These are phyloP conservation scores for Globisporangium solare DNA, from an alignment of 352 stramenopile genomes.

Conservation along the genomic window DNA sequence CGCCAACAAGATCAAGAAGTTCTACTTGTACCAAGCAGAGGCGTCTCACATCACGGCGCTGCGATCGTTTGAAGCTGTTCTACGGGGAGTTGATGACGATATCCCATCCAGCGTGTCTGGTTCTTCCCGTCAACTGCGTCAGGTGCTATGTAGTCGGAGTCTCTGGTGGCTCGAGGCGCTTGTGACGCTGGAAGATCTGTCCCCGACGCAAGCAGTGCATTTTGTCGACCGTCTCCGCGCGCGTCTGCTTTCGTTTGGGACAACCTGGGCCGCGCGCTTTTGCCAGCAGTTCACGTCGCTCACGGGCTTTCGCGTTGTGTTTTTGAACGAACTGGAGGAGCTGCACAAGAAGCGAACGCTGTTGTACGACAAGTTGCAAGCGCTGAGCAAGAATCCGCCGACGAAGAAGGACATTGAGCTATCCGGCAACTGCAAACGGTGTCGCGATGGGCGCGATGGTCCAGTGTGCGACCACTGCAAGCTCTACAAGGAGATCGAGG, in stretches of 20 bases:
- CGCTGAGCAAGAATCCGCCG: slow-evolving; percentile 31
- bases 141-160: slow-evolving; percentile 31
- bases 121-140: background rate
- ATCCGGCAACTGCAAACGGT: slow-evolving; percentile 66
- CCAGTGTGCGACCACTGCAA: slow-evolving; percentile 62
- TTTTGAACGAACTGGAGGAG: slow-evolving; percentile 46
- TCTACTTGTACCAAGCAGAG: slow-evolving; percentile 46
- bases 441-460: slow-evolving; percentile 47
- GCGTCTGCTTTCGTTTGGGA: slow-evolving; percentile 33
- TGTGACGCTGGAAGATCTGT: slow-evolving; percentile 21
- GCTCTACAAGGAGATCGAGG: slow-evolving; percentile 59
- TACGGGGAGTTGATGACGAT: slow-evolving; percentile 10
- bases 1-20: slow-evolving; percentile 28
- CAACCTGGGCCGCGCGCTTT: slow-evolving; percentile 44
- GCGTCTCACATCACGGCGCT: slow-evolving; percentile 21
- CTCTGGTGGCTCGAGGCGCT: slow-evolving; percentile 52
- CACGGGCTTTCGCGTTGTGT: slow-evolving; percentile 37
- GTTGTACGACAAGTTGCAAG: slow-evolving; percentile 32
- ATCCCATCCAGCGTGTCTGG: background rate
- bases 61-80: slow-evolving; percentile 15
- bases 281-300: slow-evolving; percentile 37
- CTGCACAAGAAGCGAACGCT: slow-evolving; percentile 28
- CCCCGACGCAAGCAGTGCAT: slow-evolving; percentile 12
- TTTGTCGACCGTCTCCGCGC: slow-evolving; percentile 45
- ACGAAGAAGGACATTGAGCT: slow-evolving; percentile 43